phyloP scores from a whole-genome alignment of 192 early-diverging fungal genomes.

The Powellomyces hirtus region DNA sequence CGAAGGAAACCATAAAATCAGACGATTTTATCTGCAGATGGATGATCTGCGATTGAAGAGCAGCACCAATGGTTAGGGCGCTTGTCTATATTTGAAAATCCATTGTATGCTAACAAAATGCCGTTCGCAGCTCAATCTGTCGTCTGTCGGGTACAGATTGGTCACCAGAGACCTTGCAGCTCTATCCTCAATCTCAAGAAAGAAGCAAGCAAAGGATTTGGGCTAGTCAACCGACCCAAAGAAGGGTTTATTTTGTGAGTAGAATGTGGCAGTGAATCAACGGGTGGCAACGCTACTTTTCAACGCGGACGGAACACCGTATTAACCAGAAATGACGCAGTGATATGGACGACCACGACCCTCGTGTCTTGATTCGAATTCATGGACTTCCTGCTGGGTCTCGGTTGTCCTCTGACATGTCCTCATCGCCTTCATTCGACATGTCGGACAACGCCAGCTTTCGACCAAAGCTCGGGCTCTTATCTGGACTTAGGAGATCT shows the following conservation, averaged over 20 bases:
- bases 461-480: slow-evolving; percentile 3
- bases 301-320: no score
- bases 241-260: slow-evolving; percentile 44
- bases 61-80: slow-evolving; percentile 6
- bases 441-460: not conserved
- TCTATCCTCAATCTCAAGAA: slow-evolving; percentile 5
- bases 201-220: slow-evolving; percentile 40
- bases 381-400: slow-evolving; percentile 1
- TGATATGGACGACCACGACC: slow-evolving; percentile 15
- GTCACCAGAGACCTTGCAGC: slow-evolving; percentile 6
- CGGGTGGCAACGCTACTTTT: no score
- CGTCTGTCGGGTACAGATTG: slow-evolving; percentile 17
- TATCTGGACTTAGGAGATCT: slow-evolving; percentile 15
- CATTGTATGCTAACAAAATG: no score
- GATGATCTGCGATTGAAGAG: slow-evolving; percentile 13
- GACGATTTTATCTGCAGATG: slow-evolving; percentile 18
- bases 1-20: not conserved
- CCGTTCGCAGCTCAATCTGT: slow-evolving; percentile 10
- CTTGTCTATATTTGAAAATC: not conserved
- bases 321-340: no score
- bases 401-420: slow-evolving; percentile 8
- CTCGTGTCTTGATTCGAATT: slow-evolving; percentile 17
- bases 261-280: no score
- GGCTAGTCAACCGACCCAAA: slow-evolving; percentile 26
- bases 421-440: slow-evolving; percentile 18